Base-by-base conservation (phyloP, 2,329 filamentous ascomycete species). In the Penicillium sclerotiorum region DNA sequence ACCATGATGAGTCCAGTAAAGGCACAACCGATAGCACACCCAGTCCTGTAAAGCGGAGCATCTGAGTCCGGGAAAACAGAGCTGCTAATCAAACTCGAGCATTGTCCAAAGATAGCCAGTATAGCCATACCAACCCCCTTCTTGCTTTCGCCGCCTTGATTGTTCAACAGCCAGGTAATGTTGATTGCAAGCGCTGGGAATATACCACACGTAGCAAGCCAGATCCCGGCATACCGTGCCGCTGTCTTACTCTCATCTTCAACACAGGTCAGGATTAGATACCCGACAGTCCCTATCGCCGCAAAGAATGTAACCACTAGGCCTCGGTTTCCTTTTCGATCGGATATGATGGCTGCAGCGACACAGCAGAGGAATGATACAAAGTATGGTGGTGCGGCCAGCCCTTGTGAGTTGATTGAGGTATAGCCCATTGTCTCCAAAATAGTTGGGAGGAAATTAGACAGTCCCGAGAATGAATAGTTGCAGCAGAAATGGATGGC, bases 381-480 rank as follows among this genome's bases (percentile, higher is more conserved):
- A 32, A 76, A 66, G 50, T 76, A 77, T 2, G 72, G 67, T 1
- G 73, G 73, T 1, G 74, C 74, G 0, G 71, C 65, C 0, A 77
- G 59, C 1, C 74, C 74, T 48, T 77, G 73, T 1, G 73, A 71
- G 21, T 71, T 60, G 45, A 76, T 52, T 3, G 62, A 61, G 0
- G 63, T 68, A 46, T 71, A 74, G 3, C 73, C 73, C 67, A 76
- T 69, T 20, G 69, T 65, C 21, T 65, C 27, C 8, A 76, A 56
- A 37, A 76, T 75, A 5, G 72, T 75, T 1, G 73, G 73, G 1
- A 76, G 62, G 39, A 73, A 76, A 17, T 71, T 71, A 3, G 73
- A 70, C 3, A 76, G 58, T 1, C 63, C 67, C 0, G 71, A 69
- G 46, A 74, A 76, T 15, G 60, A 64, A 30, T 53, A 63, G 40